Base-by-base conservation (phyloP, 2,329 filamentous ascomycete species). In the Sporothrix phasma region DNA sequence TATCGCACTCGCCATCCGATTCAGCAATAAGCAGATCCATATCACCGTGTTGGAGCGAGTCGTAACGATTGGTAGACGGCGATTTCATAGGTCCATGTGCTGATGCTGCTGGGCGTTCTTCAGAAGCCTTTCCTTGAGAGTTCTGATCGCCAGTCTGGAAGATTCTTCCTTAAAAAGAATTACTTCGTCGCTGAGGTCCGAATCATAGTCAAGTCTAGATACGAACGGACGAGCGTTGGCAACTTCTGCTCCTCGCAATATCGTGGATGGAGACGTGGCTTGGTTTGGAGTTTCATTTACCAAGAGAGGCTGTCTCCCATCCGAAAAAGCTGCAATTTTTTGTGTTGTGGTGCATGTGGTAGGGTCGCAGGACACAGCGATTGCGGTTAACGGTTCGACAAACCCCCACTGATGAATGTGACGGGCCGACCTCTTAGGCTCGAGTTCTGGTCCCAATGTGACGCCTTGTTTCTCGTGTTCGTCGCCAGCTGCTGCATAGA, bases 101-200 rank as follows among this genome's bases (percentile, higher is more conserved):
- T 15, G 34, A 26, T 1, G 22, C 26, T 24, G 5, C 3, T 24
- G 11, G 2, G 7, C 24, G 8, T 26, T 53, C 37, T 26, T 53
- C 37, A 3, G 15, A 26, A 3, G 13, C 3, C 17, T 6, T 17
- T 43, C 11, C 3, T 3, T 7, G 13, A 29, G 3, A 17, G 3
- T 5, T 10, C 22, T 26, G 37, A 5, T 4, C 6, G 7, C 22
- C n/a, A 4, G 29, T 43, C 11, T 4, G 13, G 39, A 17, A 3
- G 15, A 26, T 61, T 61, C 68, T 49, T 64, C 70, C 71, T 78
- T 81, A 71, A 89, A 90, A 0, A 90, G 70, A 54, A 92, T 85
- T 5, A 90, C 77, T 68, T 96, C 90, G 56, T 89, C 88, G 70
- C 87, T 88, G 0, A 88, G 89, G 67, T 84, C 80, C 0, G 80